A percentile compares a stretch with the other conserved stretches of the same genome.
Conservation (phyloP, 2,329 filamentous ascomycete species). For the Sclerotinia sclerotiorum region DNA sequence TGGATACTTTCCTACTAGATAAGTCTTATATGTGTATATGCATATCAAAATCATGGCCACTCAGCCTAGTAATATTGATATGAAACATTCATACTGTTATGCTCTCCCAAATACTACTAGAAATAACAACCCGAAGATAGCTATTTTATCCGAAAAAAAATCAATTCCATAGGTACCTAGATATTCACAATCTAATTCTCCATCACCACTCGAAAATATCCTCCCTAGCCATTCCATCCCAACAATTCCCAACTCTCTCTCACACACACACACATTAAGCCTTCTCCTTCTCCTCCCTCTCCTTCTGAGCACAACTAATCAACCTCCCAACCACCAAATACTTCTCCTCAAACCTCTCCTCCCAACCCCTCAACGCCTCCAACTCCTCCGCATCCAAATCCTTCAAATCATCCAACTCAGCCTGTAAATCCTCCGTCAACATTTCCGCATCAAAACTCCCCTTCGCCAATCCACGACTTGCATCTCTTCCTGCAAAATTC, state of each 20-base stretch:
- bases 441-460: conserved; percentile 94
- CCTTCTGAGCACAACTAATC: conserved; percentile 62
- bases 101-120: background rate
- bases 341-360: conserved; percentile 89
- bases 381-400: conserved; percentile 73
- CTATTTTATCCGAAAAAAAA: background rate
- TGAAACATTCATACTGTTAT: background rate
- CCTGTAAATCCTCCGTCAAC: conserved; percentile 87
- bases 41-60: background rate
- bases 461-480: conserved; percentile 80
- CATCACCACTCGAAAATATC: background rate
- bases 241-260: background rate
- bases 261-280: background rate
- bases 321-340: conserved; percentile 92
- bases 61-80: background rate
- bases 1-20: too few relatives aligned
- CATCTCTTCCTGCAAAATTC: conserved; percentile 94
- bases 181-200: background rate
- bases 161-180: background rate
- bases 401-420: conserved; percentile 72
- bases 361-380: conserved; percentile 86
- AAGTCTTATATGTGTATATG: background rate
- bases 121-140: background rate
- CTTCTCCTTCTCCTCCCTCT: conserved; percentile 42
- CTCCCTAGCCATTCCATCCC: background rate